Base-by-base conservation (phyloP, 768 basidiomycete species). In the Megacollybia marginata region DNA sequence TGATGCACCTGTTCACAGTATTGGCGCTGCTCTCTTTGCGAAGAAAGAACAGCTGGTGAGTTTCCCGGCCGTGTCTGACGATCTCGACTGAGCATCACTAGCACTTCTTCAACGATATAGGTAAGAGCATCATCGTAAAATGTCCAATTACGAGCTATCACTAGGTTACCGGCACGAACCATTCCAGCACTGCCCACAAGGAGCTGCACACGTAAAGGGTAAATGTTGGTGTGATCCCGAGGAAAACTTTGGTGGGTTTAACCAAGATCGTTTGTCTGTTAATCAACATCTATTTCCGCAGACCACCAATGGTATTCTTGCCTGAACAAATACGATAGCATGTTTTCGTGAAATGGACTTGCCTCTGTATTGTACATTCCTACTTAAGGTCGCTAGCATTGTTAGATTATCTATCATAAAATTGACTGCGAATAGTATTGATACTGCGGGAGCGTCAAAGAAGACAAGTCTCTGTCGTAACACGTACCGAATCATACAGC, bases 361-460 rank as follows among this genome's bases (percentile, higher is more conserved):
- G 18, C 18, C 38, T 40, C 38, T 18, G 13, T 40, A 40, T 40
- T 40, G 6, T 28, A 28, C 23, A 28, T 28, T 28, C 23, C 23
- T 28, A 28, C 6, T 28, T 28, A 28, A 28, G 23, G 23, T 6
- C 23, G 4, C 23, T 6, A 50, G 33, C 44, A 40, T n/a, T n/a
- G n/a, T n/a, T 54, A 54, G 47, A 51, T 53, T 38, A 8, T 49
- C 38, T 47, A 38, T 79, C 69, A 92, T 61, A 72, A 59, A 53
- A 92, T 92, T 47, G 88, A 92, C 64, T 94, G 91, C 20, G 90
- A 92, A 64, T 92, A 92, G 62, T 93, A 94, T 74, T 94, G 92
- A 68, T 85, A 94, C 91, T 93, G 58, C 33, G 47, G 19, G 33
- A 16, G 47, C 18, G 31, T 33, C 50, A 20, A 33, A 28, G 35